phyloP scores from a whole-genome alignment of 805 yeast genomes.

The Starmerella apicola region DNA sequence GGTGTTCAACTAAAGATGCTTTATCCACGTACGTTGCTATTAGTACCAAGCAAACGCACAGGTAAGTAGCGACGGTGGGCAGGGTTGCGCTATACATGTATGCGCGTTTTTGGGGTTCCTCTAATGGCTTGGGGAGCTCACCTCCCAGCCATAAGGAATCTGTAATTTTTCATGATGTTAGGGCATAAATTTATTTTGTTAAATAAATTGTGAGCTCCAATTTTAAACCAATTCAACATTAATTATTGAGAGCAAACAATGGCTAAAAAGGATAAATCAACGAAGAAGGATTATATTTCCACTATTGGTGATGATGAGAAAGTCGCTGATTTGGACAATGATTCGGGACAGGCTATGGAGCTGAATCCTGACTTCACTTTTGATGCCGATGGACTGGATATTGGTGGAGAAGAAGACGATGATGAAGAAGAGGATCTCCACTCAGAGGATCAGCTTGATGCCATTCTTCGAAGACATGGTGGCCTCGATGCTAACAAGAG shows the following conservation, averaged over 20 bases:
- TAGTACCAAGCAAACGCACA: too few species aligned
- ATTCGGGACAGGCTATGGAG: constrained; percentile 34
- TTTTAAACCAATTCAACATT: too few species aligned
- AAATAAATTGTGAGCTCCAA: too few species aligned
- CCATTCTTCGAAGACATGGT: constrained; percentile 77
- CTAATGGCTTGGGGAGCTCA: too few species aligned
- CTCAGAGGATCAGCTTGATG: constrained; percentile 49
- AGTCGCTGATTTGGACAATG: constrained; percentile 21
- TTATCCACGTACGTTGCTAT: too few species aligned
- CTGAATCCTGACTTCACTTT: constrained; percentile 67
- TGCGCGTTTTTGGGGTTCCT: too few species aligned
- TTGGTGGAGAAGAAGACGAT: constrained; percentile 41
- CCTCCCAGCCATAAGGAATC: too few species aligned
- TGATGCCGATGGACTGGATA: constrained; percentile 43
- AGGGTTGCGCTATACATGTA: too few species aligned
- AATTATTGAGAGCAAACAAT: too few species aligned
- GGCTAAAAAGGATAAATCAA: too few species aligned
- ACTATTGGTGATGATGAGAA: constrained; percentile 21
- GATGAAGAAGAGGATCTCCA: constrained; percentile 39
- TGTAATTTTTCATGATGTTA: background rate
- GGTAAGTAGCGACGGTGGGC: too few species aligned
- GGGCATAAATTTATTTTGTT: background rate
- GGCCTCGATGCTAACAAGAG: constrained; percentile 37
- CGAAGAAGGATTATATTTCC: constrained; percentile 17
- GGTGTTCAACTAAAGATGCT: too few species aligned